Evolutionary conservation across 163 green algal species (phyloP).

Genomic region (Scenedesmus sp.): DNA sequence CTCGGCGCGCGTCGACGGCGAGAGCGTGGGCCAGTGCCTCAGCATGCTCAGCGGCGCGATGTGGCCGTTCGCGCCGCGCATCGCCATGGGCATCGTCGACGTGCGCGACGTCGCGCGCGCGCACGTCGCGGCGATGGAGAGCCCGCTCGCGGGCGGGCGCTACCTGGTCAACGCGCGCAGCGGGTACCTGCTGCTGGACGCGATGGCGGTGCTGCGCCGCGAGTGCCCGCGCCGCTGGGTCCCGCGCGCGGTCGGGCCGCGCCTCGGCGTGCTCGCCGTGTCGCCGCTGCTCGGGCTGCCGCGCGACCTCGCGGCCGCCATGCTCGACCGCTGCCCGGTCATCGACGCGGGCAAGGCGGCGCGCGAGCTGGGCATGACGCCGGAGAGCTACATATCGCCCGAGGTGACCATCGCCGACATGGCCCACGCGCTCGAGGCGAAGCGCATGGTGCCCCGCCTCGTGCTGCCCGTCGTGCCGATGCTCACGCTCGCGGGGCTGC

Average conservation of each 20-base stretch:
- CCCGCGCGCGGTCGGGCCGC: not conserved
- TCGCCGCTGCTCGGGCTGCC: conserved; percentile 23
- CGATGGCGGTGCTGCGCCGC: conserved; percentile 22
- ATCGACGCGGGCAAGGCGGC: conserved; percentile 37
- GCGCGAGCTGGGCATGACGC: conserved; percentile 23
- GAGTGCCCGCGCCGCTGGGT: conserved; percentile 31
- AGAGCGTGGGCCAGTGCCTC: conserved; percentile 52
- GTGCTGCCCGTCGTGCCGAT: conserved; percentile 6
- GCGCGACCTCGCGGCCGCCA: conserved; percentile 7
- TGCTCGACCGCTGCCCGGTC: conserved; percentile 9
- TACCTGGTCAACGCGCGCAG: conserved; percentile 47
- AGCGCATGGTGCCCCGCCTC: conserved; percentile 33
- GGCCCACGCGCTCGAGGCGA: conserved; percentile 10
- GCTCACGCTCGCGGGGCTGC: not conserved
- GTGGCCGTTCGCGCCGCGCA: conserved; percentile 40
- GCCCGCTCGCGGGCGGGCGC: conserved; percentile 50
- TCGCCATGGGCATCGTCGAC: conserved; percentile 51
- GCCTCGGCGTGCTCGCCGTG: conserved; percentile 3
- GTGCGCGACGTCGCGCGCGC: conserved; percentile 66
- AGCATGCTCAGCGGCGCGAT: conserved; percentile 38
- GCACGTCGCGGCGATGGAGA: conserved; percentile 58
- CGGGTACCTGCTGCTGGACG: conserved; percentile 38
- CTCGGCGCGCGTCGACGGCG: conserved; percentile 35
- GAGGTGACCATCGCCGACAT: conserved; percentile 32
- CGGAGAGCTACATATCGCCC: conserved; percentile 24